These are phyloP conservation scores for Xerocomus spinulosus DNA, from an alignment of 768 basidiomycete species.

Conservation along the genomic window DNA sequence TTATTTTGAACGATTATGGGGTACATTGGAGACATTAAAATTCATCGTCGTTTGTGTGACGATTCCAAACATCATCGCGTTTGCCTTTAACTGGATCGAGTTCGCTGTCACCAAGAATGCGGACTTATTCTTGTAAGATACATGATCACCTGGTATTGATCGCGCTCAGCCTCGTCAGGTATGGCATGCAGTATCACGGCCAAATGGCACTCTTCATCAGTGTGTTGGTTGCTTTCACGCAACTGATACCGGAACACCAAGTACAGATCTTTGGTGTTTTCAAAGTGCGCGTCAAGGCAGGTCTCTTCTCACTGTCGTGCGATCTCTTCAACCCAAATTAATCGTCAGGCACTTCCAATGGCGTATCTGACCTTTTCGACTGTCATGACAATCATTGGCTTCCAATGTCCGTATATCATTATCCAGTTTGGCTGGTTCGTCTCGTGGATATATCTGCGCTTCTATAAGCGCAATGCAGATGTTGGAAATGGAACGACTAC, in stretches of 20 bases:
- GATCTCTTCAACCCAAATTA: background rate
- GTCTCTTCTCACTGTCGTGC: constrained; percentile 7
- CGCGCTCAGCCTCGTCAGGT: constrained; percentile 44
- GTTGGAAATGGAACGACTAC: constrained; percentile 56
- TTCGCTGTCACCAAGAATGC: constrained; percentile 64
- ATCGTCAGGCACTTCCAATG: constrained; percentile 83
- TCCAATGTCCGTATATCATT: constrained; percentile 85
- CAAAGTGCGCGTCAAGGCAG: constrained; percentile 86
- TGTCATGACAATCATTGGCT: constrained; percentile 74
- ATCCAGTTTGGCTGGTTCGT: constrained; percentile 99
- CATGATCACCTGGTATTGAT: constrained; percentile 3
- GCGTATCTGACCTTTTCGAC: constrained; percentile 88
- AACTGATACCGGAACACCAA: constrained; percentile 97
- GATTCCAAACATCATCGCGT: constrained; percentile 82
- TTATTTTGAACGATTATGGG: constrained; percentile 95
- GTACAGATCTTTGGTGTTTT: constrained; percentile 85
- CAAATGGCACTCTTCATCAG: constrained; percentile 88
- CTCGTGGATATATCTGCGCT: constrained; percentile 91
- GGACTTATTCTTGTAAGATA: constrained; percentile 70
- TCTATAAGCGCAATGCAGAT: constrained; percentile 88
- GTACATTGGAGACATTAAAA: constrained; percentile 75
- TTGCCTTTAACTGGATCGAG: constrained; percentile 87
- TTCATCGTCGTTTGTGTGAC: constrained; percentile 79
- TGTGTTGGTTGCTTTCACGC: constrained; percentile 93
- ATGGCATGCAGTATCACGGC: constrained; percentile 87